Evolutionary conservation across 371 early-diverging fungal genomes (phyloP), one percentile per base, ranked within the genome.

Genomic region (Mucor circinelloides): DNA sequence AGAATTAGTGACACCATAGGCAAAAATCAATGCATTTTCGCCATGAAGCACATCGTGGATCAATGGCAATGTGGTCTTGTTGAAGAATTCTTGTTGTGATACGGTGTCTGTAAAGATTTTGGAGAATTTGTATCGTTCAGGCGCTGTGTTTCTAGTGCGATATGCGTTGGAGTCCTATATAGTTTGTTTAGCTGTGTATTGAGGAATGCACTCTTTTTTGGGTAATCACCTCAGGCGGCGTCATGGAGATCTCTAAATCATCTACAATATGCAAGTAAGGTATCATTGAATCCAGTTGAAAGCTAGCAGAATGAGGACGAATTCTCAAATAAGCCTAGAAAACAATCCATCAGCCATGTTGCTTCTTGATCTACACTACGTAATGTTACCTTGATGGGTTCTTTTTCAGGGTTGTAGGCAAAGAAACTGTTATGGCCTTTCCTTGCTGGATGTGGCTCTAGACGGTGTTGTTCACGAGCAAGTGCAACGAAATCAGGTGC

Each of bases 1-100:
- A 23, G 91, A 90, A 38, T 92, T 92, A 28, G 94, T 94, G 52
- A 91, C 90, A 6, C 93, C 92, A 58, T 92, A 92, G 0, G 91
- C 84, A 70, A 93, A 91, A 36, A 92, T 56, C 23, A 91, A 71
- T 21, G 86, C 85, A 64, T 92, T 90, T 64, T 79, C 84, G 6
- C 91, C 91, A 7, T 71, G 58, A n/a, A 88, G 64, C 0, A 84
- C 73, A 54, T 85, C 79, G 15, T 71, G 60, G 17, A 91, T 73
- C 4, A 89, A 78, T 0, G 89, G 89, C 25, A 86, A 38, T 7
- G 90, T 87, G 0, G 87, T 85, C 19, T 84, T 80, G 10, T 87
- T 79, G 32, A 91, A 92, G 15, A 91, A 82, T 0, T 75, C 74
- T 23, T 85, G 64, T 68, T 90, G 90, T 6, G 82, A 65, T 30